Conservation (phyloP, 2,329 filamentous ascomycete species). For the Microcyclosporella mali region DNA sequence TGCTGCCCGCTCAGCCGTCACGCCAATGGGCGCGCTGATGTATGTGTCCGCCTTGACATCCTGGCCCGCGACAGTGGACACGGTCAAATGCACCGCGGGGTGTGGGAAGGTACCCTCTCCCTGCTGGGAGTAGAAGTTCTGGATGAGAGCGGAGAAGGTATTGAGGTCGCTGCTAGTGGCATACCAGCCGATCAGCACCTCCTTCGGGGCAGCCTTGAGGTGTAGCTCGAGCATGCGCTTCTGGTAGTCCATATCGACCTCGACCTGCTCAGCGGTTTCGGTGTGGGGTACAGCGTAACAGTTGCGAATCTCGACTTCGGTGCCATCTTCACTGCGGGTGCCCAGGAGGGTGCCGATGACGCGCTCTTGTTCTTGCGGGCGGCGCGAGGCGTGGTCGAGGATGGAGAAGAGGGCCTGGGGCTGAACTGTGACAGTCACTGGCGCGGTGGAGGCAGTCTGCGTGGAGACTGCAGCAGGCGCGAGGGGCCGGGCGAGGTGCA, state of each 20-base stretch:
- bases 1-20: slow-evolving; percentile 87
- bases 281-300: slow-evolving; percentile 98
- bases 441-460: slow-evolving; percentile 72
- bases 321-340: slow-evolving; percentile 89
- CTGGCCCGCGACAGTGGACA: slow-evolving; percentile 80
- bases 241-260: slow-evolving; percentile 99
- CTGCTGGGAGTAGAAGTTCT: slow-evolving; percentile 98
- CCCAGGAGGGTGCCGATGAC: slow-evolving; percentile 96
- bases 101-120: slow-evolving; percentile 96
- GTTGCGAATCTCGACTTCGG: slow-evolving; percentile 90
- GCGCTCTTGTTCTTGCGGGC: slow-evolving; percentile 85
- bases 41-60: slow-evolving; percentile 89
- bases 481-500: slow-evolving; percentile 88
- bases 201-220: slow-evolving; percentile 87
- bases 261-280: slow-evolving; percentile 96
- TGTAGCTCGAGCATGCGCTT: slow-evolving; percentile 98
- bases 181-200: slow-evolving; percentile 96
- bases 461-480: slow-evolving; percentile 73
- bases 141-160: slow-evolving; percentile 95
- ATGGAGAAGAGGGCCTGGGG: slow-evolving; percentile 72
- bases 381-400: slow-evolving; percentile 85
- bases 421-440: slow-evolving; percentile 89
- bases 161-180: slow-evolving; percentile 95
- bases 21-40: slow-evolving; percentile 90
- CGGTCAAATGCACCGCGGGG: slow-evolving; percentile 94